phyloP scores from a whole-genome alignment of 1,139 yeast species.

The Yamadazyma spencermartinsiae region DNA sequence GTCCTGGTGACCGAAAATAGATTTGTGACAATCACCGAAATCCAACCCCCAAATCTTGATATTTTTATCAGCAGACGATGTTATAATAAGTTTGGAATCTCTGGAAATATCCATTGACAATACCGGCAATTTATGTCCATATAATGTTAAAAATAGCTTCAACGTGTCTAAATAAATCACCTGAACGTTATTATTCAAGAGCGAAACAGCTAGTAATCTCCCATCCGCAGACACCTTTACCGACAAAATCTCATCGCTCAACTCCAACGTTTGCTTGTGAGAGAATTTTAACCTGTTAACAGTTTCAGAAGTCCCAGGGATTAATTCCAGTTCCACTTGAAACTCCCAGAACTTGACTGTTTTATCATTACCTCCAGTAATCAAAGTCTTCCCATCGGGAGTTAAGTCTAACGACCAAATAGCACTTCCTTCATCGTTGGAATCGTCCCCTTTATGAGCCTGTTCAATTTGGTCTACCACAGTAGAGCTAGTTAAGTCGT shows the following conservation, averaged over 20 bases:
- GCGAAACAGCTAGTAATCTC: conserved; percentile 75
- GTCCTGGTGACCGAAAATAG: conserved; percentile 95
- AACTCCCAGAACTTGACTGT: conserved; percentile 88
- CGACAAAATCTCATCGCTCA: conserved; percentile 80
- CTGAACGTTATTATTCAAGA: conserved; percentile 90
- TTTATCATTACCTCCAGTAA: conserved; percentile 95
- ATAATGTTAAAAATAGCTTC: conserved; percentile 82
- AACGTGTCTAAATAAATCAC: conserved; percentile 84
- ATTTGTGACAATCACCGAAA: conserved; percentile 97
- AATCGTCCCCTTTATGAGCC: conserved; percentile 52
- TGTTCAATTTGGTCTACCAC: conserved; percentile 66
- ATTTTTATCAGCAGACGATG: conserved; percentile 96
- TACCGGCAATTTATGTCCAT: conserved; percentile 96
- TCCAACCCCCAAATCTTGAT: conserved; percentile 98
- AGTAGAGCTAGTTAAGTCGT: conserved; percentile 83
- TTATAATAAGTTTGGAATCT: conserved; percentile 83
- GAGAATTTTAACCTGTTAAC: conserved; percentile 58
- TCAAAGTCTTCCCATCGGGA: conserved; percentile 78
- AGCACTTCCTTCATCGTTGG: conserved; percentile 58
- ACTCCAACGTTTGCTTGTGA: conserved; percentile 79
- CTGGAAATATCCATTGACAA: conserved; percentile 83
- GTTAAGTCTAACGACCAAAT: conserved; percentile 91
- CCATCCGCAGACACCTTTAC: conserved; percentile 84
- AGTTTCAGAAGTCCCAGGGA: conserved; percentile 66
- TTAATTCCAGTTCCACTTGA: conserved; percentile 59